These are phyloP conservation scores for Pulveroboletus sp. DNA, from an alignment of 768 basidiomycete genomes.

Conservation along the genomic window DNA sequence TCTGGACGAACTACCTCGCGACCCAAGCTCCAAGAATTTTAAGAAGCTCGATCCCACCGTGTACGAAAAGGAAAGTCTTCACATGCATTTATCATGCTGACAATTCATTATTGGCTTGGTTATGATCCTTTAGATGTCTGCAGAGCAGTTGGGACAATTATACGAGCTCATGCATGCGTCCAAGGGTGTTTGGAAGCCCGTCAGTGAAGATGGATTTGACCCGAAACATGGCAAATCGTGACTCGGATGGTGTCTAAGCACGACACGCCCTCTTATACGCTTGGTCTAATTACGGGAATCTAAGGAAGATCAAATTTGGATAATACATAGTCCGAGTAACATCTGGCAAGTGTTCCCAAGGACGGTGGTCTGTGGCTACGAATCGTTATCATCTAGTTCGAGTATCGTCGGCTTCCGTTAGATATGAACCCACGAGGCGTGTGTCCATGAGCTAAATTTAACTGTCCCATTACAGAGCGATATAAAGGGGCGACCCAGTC, in stretches of 20 bases:
- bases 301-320: too few relatives aligned
- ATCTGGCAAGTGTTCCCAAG: not conserved
- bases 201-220: conserved; percentile 14
- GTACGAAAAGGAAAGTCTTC: conserved; percentile 65
- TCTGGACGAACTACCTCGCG: conserved; percentile 65
- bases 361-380: not conserved
- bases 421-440: conserved; percentile 1
- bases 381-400: not conserved
- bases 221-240: conserved; percentile 10
- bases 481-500: conserved; percentile 12
- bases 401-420: not conserved
- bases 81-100: conserved; percentile 1
- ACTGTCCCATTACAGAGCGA: not conserved
- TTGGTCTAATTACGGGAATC: conserved; percentile 8
- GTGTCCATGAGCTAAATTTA: conserved; percentile 5
- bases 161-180: conserved; percentile 94
- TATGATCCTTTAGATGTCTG: conserved; percentile 62
- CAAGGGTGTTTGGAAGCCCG: conserved; percentile 81
- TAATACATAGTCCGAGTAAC: conserved; percentile 6
- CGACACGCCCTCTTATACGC: conserved; percentile 2
- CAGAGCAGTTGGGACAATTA: conserved; percentile 88
- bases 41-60: conserved; percentile 67
- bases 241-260: conserved; percentile 3
- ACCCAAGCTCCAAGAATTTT: conserved; percentile 42
- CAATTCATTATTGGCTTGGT: not conserved